phyloP scores from a whole-genome alignment of 331 rosid species.

The Stylosanthes scabra region DNA sequence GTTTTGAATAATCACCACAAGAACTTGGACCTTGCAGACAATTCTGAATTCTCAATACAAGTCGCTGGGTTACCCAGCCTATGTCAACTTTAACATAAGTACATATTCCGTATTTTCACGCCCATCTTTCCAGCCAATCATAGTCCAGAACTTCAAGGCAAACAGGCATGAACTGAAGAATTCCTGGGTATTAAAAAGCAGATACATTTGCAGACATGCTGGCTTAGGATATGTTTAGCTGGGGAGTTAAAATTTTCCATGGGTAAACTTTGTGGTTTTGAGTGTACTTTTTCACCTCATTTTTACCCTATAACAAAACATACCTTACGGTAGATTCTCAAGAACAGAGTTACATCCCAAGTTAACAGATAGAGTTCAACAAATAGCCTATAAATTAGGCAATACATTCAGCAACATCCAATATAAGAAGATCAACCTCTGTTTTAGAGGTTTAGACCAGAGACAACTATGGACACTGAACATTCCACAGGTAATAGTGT shows the following conservation, averaged over 20 bases:
- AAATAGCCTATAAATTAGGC: constrained; percentile 11
- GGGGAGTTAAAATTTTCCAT: background rate
- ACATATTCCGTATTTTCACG: constrained; percentile 23
- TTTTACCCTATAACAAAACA: too few relatives aligned
- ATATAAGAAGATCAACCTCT: constrained; percentile 20
- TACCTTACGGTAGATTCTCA: constrained; percentile 8
- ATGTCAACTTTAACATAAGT: constrained; percentile 17
- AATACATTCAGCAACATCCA: constrained; percentile 16
- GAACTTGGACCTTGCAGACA: constrained; percentile 21
- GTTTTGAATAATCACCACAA: constrained; percentile 15
- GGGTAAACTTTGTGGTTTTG: too few relatives aligned
- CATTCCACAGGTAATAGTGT: constrained; percentile 33
- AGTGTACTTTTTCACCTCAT: too few relatives aligned
- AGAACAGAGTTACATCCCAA: constrained; percentile 20
- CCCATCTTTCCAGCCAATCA: constrained; percentile 10
- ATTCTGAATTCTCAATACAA: background rate
- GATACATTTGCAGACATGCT: too few relatives aligned
- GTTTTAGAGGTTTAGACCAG: background rate
- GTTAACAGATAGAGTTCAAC: constrained; percentile 11
- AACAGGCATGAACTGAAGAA: constrained; percentile 37
- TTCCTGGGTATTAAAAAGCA: constrained; percentile 16
- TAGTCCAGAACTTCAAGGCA: constrained; percentile 26
- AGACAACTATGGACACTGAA: constrained; percentile 32
- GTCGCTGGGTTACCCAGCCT: background rate
- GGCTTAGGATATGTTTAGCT: background rate